phyloP scores from a whole-genome alignment of 2,329 filamentous ascomycete genomes.

The Fusarium subglutinans region DNA sequence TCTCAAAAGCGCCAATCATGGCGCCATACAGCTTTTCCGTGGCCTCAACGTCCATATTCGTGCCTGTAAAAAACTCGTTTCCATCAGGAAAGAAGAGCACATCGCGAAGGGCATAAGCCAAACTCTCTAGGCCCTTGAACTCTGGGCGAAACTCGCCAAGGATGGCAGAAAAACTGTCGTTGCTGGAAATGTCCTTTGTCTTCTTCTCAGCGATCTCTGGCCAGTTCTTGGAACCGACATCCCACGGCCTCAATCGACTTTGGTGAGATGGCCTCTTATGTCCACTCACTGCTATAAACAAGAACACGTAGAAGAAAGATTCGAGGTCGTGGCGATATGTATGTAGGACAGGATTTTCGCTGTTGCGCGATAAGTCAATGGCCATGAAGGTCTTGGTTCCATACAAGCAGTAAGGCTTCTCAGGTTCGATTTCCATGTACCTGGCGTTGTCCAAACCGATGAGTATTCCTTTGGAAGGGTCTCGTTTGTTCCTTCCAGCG shows the following conservation, averaged over 20 bases:
- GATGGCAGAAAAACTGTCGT: neutral
- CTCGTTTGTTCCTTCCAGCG: rapidly evolving
- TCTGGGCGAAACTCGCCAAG: neutral
- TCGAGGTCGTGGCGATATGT: conserved; percentile 44
- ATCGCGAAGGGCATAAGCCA: neutral
- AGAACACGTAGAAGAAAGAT: conserved; percentile 42
- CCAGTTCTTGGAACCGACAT: neutral
- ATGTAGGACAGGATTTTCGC: neutral
- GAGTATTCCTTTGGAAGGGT: conserved; percentile 32
- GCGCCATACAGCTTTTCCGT: neutral
- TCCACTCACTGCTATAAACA: conserved; percentile 14
- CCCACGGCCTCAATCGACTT: conserved; percentile 4
- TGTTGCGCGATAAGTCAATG: conserved; percentile 25
- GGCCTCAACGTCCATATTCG: neutral
- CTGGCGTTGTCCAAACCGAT: conserved; percentile 34
- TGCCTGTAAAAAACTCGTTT: neutral
- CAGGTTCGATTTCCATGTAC: conserved; percentile 28
- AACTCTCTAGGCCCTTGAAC: neutral
- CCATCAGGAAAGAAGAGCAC: neutral
- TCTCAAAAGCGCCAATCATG: neutral
- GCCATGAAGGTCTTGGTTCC: conserved; percentile 43
- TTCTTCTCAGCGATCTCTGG: neutral
- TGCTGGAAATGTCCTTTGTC: neutral
- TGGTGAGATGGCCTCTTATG: neutral
- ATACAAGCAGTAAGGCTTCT: conserved; percentile 17